Base-by-base conservation (phyloP, 2,329 filamentous ascomycete species). In the Colletotrichum sp. region DNA sequence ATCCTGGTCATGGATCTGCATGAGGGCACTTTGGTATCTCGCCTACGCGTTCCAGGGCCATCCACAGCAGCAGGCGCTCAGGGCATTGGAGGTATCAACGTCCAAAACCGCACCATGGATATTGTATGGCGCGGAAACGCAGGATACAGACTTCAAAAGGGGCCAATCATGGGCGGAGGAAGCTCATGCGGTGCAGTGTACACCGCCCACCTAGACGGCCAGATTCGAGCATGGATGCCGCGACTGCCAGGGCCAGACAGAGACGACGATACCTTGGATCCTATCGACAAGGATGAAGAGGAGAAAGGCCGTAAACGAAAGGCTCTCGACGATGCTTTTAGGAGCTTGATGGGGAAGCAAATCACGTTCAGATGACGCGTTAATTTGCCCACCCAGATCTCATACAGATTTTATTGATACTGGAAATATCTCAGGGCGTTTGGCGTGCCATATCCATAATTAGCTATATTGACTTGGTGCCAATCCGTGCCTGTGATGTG, bases 131-230 rank as follows among this genome's bases (percentile, higher is more conserved):
- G 90, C 70, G 89, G 90, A 3, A 86, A 88, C 5, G 90, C 91
- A 2, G 94, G 95, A 36, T 88, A 90, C 26, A 89, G 90, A 16
- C 86, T 87, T 3, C 89, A 88, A 5, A 88, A 88, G 8, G 92
- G 92, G 0, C 82, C 93, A 2, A 92, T 94, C 78, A 90, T 91
- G 87, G 90, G 90, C 6, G 90, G 90, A 3, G 86, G 83, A 4
- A 90, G 88, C 76, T 87, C 87, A 24, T 79, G 88, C 6, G 90
- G 90, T 1, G 89, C 87, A 10, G 81, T 98, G 73, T 98, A 95
- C 85, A 97, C 95, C 69, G 94, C 93, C 3, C 95, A 98, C 80
- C 89, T 93, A 5, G 95, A 98, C 82, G 96, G 96, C 0, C 93
- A 93, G 69, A 96, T 99, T 73, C 90, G 94, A 60, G 91, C 91